Evolutionary conservation across 164 flowering plant genomes (phyloP), one percentile per base, ranked within the genome.

Genomic region (Aristolochia fimbriata): DNA sequence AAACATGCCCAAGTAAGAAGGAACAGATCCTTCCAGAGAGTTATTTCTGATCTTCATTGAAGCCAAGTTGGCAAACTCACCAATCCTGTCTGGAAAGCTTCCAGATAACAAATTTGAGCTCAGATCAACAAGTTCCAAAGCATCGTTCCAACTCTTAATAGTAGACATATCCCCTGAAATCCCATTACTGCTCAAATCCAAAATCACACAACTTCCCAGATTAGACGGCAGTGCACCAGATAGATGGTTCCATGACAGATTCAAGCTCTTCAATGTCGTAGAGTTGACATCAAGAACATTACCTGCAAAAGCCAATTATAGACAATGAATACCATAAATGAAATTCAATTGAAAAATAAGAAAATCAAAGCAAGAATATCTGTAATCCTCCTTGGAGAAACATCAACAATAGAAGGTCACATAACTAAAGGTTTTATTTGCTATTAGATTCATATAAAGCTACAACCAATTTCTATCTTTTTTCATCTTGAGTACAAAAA

Each of bases 91-190:
- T 63, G 91, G 86, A 52, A 90, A 65, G 80, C 72, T 85, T 70
- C 97, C 99, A 4, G 79, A 75, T 66, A 94, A 65, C 27, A 62
- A 65, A 72, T 94, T 94, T 60, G 95, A 88, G 71, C 96, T 85
- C 79, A 94, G 66, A 72, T 94, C 88, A n/a, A 94, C 66, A 65
- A 78, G 58, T 72, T 86, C 88, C 59, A 85, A 47, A 51, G 68
- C 50, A 52, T 76, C 67, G 58, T 71, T 79, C 98, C 98, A 92
- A 55, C 62, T 77, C 60, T 74, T 73, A 60, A 89, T 61, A 30
- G 65, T 62, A 41, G 91, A 83, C 31, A 89, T 68, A 65, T 84
- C 83, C 53, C 85, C 96, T 50, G 77, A 68, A 55, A 92, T 61
- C 73, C 59, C 69, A 70, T 92, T 92, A 65, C 77, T 69, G 72